Conservation (phyloP, 2,329 filamentous ascomycete genomes). For the Waltergamsia citrina region DNA sequence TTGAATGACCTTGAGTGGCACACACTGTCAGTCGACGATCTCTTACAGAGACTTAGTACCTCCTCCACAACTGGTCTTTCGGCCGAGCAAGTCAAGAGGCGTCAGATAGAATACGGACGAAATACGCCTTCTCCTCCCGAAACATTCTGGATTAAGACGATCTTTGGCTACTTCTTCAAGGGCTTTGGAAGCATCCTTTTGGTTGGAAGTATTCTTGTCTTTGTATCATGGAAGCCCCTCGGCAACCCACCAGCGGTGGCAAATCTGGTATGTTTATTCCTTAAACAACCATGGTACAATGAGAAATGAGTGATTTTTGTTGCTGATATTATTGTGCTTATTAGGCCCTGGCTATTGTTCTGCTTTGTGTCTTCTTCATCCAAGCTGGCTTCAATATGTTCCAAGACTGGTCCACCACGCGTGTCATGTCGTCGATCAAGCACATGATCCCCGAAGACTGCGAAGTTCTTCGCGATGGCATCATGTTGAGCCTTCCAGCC, state of each 20-base stretch:
- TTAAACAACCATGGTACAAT: background rate
- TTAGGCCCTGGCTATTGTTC: slow-evolving; percentile 61
- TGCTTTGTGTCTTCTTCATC: slow-evolving; percentile 59
- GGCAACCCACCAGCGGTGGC: slow-evolving; percentile 60
- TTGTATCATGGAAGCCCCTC: slow-evolving; percentile 68
- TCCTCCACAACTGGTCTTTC: slow-evolving; percentile 51
- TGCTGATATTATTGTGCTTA: background rate
- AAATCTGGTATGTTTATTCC: slow-evolving; percentile 38
- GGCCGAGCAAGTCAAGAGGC: slow-evolving; percentile 41
- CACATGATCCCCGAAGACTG: slow-evolving; percentile 72
- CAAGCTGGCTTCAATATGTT: slow-evolving; percentile 62
- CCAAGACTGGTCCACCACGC: slow-evolving; percentile 67
- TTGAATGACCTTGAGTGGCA: slow-evolving; percentile 62
- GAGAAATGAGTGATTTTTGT: background rate
- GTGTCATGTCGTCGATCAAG: slow-evolving; percentile 72
- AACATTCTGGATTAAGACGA: slow-evolving; percentile 46
- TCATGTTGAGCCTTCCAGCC: slow-evolving; percentile 36
- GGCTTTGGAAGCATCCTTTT: slow-evolving; percentile 68
- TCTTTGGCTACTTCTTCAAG: slow-evolving; percentile 64
- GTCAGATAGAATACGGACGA: slow-evolving; percentile 50
- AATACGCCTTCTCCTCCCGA: slow-evolving; percentile 60
- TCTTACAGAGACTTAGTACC: slow-evolving; percentile 49
- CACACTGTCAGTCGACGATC: slow-evolving; percentile 43
- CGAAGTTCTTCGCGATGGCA: slow-evolving; percentile 47
- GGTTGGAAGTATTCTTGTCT: slow-evolving; percentile 60